These are phyloP conservation scores for Plectranthus barbatus DNA, from an alignment of 257 asterid species.

Conservation along the genomic window DNA sequence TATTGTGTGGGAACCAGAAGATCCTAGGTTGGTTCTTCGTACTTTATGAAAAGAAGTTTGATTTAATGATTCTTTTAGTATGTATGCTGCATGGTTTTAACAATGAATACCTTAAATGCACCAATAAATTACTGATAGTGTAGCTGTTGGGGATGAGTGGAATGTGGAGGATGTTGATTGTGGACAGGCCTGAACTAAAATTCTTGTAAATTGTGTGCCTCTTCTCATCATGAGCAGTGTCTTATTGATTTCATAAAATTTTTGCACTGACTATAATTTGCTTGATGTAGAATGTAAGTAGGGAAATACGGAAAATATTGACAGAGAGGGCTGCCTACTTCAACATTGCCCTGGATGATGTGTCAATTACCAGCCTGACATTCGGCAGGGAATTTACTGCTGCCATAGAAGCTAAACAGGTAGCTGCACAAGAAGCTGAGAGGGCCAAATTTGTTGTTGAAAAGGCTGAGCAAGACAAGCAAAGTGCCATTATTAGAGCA, in stretches of 20 bases:
- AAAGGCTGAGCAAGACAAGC: slow-evolving; percentile 91
- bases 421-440: slow-evolving; percentile 96
- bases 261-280: background rate
- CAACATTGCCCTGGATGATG: slow-evolving; percentile 94
- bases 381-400: slow-evolving; percentile 87
- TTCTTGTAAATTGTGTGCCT: background rate
- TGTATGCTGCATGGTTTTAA: background rate
- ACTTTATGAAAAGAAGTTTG: background rate
- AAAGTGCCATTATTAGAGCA: slow-evolving; percentile 80
- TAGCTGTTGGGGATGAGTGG: background rate
- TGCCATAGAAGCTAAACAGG: slow-evolving; percentile 96
- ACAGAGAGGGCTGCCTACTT: slow-evolving; percentile 77
- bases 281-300: slow-evolving; percentile 59
- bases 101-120: background rate
- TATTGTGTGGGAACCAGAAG: background rate
- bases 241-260: background rate
- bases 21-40: background rate
- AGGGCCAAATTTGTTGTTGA: slow-evolving; percentile 93
- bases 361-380: slow-evolving; percentile 75
- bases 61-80: background rate
- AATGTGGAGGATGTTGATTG: background rate
- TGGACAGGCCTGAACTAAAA: background rate
- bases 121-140: background rate
- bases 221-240: background rate
- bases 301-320: slow-evolving; percentile 71